Evolutionary conservation across 306 rosid species (phyloP).

Genomic region (Hippophae gyantsensis): DNA sequence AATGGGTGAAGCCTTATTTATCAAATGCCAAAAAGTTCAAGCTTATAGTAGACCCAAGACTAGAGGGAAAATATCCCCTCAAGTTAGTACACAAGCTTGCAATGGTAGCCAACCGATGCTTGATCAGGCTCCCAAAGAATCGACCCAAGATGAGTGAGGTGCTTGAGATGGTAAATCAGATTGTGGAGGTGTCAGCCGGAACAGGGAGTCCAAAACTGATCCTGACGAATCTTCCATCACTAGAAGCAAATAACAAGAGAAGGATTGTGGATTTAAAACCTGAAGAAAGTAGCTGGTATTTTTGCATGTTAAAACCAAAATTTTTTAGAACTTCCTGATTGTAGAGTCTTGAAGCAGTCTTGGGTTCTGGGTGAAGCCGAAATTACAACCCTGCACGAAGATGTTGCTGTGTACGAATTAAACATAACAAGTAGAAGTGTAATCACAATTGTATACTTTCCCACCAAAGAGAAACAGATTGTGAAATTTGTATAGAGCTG

Average conservation of each 20-base stretch:
- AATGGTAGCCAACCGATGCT: constrained; percentile 66
- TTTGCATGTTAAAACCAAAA: constrained; percentile 48
- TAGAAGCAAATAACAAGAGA: constrained; percentile 34
- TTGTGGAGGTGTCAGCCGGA: constrained; percentile 33
- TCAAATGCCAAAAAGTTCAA: constrained; percentile 66
- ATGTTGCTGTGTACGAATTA: background rate
- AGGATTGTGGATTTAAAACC: constrained; percentile 29
- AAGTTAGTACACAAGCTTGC: constrained; percentile 70
- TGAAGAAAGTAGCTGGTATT: constrained; percentile 51
- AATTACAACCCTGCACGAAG: constrained; percentile 1
- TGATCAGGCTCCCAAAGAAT: constrained; percentile 65
- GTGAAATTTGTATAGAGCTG: no score
- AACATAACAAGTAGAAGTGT: background rate
- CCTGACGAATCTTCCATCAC: constrained; percentile 31
- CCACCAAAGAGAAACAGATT: background rate
- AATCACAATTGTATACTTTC: background rate
- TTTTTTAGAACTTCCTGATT: constrained; percentile 45
- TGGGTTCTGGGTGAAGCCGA: constrained; percentile 15
- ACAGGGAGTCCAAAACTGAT: constrained; percentile 33
- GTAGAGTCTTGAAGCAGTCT: constrained; percentile 12
- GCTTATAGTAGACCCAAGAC: constrained; percentile 77
- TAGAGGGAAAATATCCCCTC: constrained; percentile 57
- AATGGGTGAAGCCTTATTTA: constrained; percentile 84
- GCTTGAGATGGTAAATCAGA: constrained; percentile 56
- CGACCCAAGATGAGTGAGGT: constrained; percentile 98